These are phyloP conservation scores for Penicillium sp. DNA, from an alignment of 2,329 filamentous ascomycete genomes.

Conservation along the genomic window DNA sequence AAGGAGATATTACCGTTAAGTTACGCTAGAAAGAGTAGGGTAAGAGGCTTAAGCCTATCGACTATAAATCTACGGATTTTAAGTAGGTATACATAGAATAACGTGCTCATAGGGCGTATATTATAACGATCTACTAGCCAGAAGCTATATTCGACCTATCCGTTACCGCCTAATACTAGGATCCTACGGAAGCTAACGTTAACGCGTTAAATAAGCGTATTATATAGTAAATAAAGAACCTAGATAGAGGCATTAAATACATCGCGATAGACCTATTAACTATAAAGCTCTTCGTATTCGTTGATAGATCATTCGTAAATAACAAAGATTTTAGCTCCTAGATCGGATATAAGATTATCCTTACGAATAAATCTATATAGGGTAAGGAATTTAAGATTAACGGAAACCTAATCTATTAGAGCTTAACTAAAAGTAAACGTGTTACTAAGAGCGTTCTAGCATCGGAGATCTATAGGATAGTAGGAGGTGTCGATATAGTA, in stretches of 20 bases:
- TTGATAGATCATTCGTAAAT: background rate
- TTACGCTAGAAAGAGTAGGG: slow-evolving; percentile 3
- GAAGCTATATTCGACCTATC: slow-evolving; percentile 2
- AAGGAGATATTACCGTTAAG: background rate
- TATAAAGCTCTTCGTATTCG: slow-evolving; percentile 5
- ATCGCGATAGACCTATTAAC: background rate
- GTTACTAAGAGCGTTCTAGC: background rate
- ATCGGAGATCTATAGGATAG: slow-evolving; percentile 3
- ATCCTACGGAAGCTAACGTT: background rate
- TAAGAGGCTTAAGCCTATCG: background rate
- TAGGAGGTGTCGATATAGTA: background rate
- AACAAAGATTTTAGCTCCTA: slow-evolving; percentile 5
- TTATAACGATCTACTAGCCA: background rate
- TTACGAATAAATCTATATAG: background rate
- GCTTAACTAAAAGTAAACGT: background rate
- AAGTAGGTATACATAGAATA: background rate
- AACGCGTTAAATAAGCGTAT: background rate
- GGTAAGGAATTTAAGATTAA: slow-evolving; percentile 1
- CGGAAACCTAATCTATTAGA: slow-evolving; percentile 3
- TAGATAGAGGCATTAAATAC: background rate
- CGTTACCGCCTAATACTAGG: background rate
- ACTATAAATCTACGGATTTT: background rate
- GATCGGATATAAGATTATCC: background rate
- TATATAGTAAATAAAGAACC: background rate
- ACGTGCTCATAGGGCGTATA: too few relatives aligned